A percentile compares a stretch with the other conserved stretches of the same genome.
Evolutionary conservation across 169 alveolate genomes (phyloP).

Genomic region (Plasmodium coatneyi): DNA sequence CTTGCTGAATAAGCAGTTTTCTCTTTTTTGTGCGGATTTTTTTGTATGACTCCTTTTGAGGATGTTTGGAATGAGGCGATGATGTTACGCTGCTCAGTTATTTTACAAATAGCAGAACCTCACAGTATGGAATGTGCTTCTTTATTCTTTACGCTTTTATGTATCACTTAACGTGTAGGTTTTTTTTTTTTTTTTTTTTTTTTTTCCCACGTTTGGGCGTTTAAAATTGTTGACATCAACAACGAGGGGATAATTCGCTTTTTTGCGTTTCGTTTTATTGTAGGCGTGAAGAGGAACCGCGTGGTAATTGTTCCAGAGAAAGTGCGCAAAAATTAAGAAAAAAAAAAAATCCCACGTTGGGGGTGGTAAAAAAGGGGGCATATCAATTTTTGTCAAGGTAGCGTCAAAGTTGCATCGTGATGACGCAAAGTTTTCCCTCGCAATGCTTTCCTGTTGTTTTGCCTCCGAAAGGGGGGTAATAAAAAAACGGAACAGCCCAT

Average conservation of each 20-base stretch:
- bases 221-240: neutral
- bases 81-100: neutral
- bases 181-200: neutral
- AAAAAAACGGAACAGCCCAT: neutral
- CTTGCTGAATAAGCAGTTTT: no score
- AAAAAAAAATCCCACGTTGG: neutral
- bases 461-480: neutral
- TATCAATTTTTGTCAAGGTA: neutral
- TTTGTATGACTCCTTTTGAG: neutral
- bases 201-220: neutral
- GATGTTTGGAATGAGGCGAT: neutral
- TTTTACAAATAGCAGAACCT: neutral
- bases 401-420: neutral
- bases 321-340: neutral
- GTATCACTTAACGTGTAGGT: neutral
- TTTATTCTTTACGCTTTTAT: no score
- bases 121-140: neutral
- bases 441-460: neutral
- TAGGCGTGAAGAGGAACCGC: neutral
- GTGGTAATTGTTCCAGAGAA: neutral
- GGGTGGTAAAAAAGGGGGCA: neutral
- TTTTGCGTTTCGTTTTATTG: neutral
- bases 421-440: neutral
- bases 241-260: neutral
- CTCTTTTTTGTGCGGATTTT: neutral